Percentiles rank a stretch among this genome's conserved stretches.
Evolutionary conservation across 345 rosid genomes (phyloP).

Genomic region (Pugionium dolabratum): DNA sequence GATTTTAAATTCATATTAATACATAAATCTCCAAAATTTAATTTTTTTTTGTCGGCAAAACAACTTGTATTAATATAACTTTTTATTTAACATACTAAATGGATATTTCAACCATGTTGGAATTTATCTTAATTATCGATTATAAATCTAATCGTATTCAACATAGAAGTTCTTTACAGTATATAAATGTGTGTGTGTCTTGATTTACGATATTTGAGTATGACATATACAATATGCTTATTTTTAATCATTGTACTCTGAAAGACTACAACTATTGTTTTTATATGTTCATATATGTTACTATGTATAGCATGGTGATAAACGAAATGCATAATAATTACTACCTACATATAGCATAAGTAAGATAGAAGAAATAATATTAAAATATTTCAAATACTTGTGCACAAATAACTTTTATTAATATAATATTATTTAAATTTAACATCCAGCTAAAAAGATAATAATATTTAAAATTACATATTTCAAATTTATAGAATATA

Average conservation of each 20-base stretch:
- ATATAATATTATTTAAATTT: neutral
- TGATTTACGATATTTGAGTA: neutral
- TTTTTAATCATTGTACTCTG: neutral
- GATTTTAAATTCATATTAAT: conserved; percentile 6
- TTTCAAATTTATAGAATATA: neutral
- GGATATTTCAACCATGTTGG: conserved; percentile 21
- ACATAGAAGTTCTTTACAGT: neutral
- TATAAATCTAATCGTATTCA: neutral
- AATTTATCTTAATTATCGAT: conserved; percentile 3
- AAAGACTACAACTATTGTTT: neutral
- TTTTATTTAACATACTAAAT: conserved; percentile 12
- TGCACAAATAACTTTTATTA: neutral
- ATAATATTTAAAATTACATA: neutral
- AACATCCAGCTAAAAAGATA: neutral
- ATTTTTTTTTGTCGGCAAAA: neutral
- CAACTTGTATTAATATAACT: neutral
- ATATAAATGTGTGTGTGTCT: neutral
- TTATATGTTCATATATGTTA: neutral
- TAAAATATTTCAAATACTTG: neutral
- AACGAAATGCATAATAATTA: neutral
- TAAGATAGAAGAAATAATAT: neutral
- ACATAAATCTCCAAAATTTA: neutral
- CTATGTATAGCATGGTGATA: conserved; percentile 6
- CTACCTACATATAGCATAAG: neutral
- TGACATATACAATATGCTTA: neutral